Evolutionary conservation across 371 early-diverging fungal genomes (phyloP), one percentile per base, ranked within the genome.

Genomic region (Edhazardia aedis): DNA sequence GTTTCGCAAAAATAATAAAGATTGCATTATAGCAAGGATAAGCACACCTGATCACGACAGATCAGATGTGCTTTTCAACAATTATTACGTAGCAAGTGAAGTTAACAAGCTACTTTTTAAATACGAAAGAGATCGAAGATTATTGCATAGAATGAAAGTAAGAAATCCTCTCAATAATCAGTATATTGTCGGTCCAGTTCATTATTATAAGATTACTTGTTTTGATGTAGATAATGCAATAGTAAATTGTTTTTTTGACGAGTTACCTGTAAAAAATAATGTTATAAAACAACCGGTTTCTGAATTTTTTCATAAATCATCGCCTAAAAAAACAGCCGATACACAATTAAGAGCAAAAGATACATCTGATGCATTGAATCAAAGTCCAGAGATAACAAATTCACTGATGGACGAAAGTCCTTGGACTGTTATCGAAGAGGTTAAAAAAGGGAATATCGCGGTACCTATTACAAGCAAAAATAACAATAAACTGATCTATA

Each of bases 121-220:
- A 53, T 73, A 65, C 55, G 73, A 73, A 53, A 38, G 65, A 43
- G 62, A 59, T 39, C 59, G 73, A 49, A 63, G 66, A 50, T 42
- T 73, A 16, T 53, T 73, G n/a, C 73, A 73, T 42, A 52, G 73
- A 56, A 73, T 73, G 73, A 69, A 68, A 53, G 73, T 70, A 21
- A 55, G 66, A 53, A 73, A 73, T 55, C 73, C 73, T 22, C 52
- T 73, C 29, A 73, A 73, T 52, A 73, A 73, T 56, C 65, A 67
- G 68, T 70, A 53, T 61, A 73, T 73, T 25, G 55, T 73, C 21
- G 73, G 73, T 0, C 68, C 69, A 48, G 73, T 73, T 1, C 70
- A 58, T 29, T 73, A 73, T 55, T 73, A 73, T 55, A 67, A 63
- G 37, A 58, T 73, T 22, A 53, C 63, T 3, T 27, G 25, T n/a